Evolutionary conservation across 164 flowering plant species (phyloP), one percentile per base, ranked within the genome.

Genomic region (Aristolochia contorta): DNA sequence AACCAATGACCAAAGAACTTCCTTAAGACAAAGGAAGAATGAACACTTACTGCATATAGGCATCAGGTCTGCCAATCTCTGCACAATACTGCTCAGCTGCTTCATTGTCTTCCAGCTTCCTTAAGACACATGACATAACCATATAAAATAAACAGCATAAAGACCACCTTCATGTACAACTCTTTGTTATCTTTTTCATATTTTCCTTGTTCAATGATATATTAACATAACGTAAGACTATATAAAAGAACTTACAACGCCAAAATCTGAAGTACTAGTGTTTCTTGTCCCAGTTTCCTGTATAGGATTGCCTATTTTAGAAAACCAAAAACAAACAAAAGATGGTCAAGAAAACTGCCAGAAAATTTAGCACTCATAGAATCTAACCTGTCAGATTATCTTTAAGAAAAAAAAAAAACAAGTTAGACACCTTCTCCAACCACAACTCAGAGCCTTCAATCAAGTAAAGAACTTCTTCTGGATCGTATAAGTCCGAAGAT

Each of bases 1-100:
- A 37, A 37, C 43, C 43, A 37, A 37, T 10, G 1, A 4, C 43
- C 12, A 37, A 10, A 37, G 14, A 20, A 54, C 32, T 23, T 20
- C 1, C 33, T 41, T 45, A 47, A 47, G 41, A 60, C 53, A 49
- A 16, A 57, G 57, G 41, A 59, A 50, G 33, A 57, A 25, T 46
- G 63, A 52, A 62, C 72, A 78, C 92, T 19, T 52, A 93, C 99
- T 86, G 97, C 93, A 90, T 90, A 70, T 90, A 90, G 59, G 95
- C 95, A 79, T 93, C 97, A 63, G 82, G 88, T 76, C 96, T 78
- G 55, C 97, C 99, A 74, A 93, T 91, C 79, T 93, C 97, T 4
- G 83, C 85, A 74, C 99, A 93, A 65, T 93, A 93, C 65, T 80
- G 83, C 66, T 93, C 99, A 62, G 97, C 97, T 62, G 97, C 99